Conservation (phyloP, 2,329 filamentous ascomycete species). For the Lachnellula occidentalis region DNA sequence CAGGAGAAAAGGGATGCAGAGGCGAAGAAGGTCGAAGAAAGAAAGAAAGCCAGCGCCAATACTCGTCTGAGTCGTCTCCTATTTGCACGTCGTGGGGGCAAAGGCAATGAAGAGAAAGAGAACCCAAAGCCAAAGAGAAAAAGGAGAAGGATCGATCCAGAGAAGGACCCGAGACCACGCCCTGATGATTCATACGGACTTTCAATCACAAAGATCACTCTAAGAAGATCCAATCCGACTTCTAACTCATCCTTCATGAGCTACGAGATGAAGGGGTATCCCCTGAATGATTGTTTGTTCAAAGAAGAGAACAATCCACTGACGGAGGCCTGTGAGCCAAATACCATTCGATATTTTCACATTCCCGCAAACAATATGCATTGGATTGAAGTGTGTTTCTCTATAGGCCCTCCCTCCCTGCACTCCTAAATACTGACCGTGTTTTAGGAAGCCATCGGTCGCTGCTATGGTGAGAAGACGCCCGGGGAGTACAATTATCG, state of each 20-base stretch:
- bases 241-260: constrained; percentile 1
- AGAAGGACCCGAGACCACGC: background rate
- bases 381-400: constrained; percentile 7
- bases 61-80: background rate
- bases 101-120: background rate
- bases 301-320: constrained; percentile 1
- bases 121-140: background rate
- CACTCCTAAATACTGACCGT: background rate
- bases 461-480: constrained; percentile 4
- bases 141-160: background rate
- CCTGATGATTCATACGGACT: constrained; percentile 3
- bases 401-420: no score
- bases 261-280: constrained; percentile 1
- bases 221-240: background rate
- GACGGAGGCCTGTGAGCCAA: background rate
- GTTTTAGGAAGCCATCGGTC: constrained; percentile 4
- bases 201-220: constrained; percentile 3
- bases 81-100: background rate
- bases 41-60: background rate
- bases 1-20: background rate
- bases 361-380: constrained; percentile 8
- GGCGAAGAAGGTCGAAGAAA: background rate
- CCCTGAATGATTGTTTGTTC: background rate
- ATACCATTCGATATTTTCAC: constrained; percentile 8
- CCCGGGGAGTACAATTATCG: constrained; percentile 4